phyloP scores from a whole-genome alignment of 2,329 filamentous ascomycete genomes.

The Trichocomaceae sp. region DNA sequence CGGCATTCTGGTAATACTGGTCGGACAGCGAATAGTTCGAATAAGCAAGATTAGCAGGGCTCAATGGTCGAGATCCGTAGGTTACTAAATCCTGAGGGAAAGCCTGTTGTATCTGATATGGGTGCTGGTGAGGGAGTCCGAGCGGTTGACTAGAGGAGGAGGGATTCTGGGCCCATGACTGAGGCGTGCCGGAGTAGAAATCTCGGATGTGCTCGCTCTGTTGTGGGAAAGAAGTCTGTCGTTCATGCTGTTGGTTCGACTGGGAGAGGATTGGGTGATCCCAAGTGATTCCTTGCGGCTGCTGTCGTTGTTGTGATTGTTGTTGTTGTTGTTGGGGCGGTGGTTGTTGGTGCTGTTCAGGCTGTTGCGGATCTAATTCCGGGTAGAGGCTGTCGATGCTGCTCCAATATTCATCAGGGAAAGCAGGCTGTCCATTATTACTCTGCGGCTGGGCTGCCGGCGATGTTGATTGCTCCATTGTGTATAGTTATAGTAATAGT shows the following conservation, averaged over 20 bases:
- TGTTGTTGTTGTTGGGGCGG: constrained; percentile 18
- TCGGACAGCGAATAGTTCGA: constrained; percentile 26
- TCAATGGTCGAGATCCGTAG: constrained; percentile 25
- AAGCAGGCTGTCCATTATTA: constrained; percentile 24
- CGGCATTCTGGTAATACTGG: constrained; percentile 27
- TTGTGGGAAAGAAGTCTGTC: constrained; percentile 15
- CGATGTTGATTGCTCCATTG: constrained; percentile 33
- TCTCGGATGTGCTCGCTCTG: constrained; percentile 25
- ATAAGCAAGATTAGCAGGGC: constrained; percentile 27
- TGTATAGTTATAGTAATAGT: constrained; percentile 9
- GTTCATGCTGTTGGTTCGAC: constrained; percentile 19
- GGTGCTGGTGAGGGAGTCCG: constrained; percentile 23
- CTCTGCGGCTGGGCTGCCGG: constrained; percentile 12
- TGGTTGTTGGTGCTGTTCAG: constrained; percentile 21
- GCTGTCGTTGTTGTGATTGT: constrained; percentile 17
- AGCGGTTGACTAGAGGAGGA: constrained; percentile 26
- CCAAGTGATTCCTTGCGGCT: constrained; percentile 14
- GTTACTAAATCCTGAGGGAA: constrained; percentile 27
- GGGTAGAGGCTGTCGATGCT: constrained; percentile 29
- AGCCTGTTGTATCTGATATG: constrained; percentile 24
- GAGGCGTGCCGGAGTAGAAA: constrained; percentile 27
- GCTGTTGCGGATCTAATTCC: constrained; percentile 20
- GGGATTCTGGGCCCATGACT: constrained; percentile 29
- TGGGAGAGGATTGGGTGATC: constrained; percentile 15
- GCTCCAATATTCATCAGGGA: constrained; percentile 34